phyloP scores from a whole-genome alignment of 306 rosid species.

The Pueraria montana region DNA sequence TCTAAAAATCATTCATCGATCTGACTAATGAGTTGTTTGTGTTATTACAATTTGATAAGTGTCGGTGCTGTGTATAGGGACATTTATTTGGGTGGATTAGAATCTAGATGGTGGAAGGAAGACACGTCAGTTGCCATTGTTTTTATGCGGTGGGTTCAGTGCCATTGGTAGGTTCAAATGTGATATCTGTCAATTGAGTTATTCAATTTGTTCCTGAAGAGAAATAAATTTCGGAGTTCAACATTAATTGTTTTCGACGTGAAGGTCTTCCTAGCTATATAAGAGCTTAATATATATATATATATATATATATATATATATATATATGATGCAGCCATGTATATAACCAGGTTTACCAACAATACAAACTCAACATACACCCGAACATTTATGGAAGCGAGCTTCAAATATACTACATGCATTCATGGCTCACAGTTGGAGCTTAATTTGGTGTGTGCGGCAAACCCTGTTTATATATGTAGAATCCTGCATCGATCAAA shows the following conservation, averaged over 20 bases:
- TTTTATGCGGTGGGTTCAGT: not conserved
- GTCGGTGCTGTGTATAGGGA: slow-evolving; percentile 9
- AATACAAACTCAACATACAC: not conserved
- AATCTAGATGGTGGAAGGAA: not conserved
- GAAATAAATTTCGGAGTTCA: not conserved
- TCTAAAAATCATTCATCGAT: no score
- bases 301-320: no score
- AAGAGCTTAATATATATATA: not conserved
- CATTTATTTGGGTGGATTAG: not conserved
- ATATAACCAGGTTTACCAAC: not conserved
- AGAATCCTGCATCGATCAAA: not conserved
- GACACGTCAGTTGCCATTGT: not conserved
- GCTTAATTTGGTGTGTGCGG: not conserved
- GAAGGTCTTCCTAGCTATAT: not conserved
- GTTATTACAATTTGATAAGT: not conserved
- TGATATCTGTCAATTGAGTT: not conserved
- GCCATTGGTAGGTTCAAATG: not conserved
- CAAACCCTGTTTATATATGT: not conserved
- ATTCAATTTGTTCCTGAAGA: not conserved
- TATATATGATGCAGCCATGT: not conserved
- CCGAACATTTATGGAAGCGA: not conserved
- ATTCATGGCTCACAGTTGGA: not conserved
- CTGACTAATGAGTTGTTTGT: not conserved
- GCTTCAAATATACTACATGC: not conserved
- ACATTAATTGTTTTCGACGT: not conserved